Evolutionary conservation across 75 land plant genomes (phyloP).

Genomic region (Ceratopteris richardii): DNA sequence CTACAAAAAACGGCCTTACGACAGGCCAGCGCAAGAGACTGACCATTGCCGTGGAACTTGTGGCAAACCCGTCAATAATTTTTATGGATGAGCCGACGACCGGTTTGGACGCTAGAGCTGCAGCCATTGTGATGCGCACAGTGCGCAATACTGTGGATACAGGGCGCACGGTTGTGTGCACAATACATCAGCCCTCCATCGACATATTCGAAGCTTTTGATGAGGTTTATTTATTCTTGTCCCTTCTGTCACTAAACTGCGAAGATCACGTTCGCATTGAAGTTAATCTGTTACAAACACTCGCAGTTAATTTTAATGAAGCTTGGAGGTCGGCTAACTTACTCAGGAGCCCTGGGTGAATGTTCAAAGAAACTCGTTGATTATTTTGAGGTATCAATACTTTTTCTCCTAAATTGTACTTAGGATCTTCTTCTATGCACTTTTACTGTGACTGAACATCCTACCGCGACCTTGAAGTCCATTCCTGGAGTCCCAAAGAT

Average conservation of each 20-base stretch:
- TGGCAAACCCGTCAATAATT: conserved; percentile 55
- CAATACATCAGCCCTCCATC: conserved; percentile 37
- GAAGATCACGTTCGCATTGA: too few species aligned
- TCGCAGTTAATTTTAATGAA: conserved; percentile 43
- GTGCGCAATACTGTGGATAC: conserved; percentile 30
- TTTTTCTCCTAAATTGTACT: not conserved
- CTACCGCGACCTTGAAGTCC: not conserved
- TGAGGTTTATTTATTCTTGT: conserved; percentile 6
- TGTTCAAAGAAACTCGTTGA: conserved; percentile 32
- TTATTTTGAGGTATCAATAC: conserved; percentile 28
- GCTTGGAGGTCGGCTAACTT: conserved; percentile 40
- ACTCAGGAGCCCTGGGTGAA: conserved; percentile 31
- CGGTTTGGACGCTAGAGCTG: conserved; percentile 38
- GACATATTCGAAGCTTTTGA: conserved; percentile 31
- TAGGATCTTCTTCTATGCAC: not conserved
- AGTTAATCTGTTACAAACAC: too few species aligned
- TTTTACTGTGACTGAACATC: not conserved
- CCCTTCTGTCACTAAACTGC: not conserved
- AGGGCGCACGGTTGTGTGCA: conserved; percentile 38
- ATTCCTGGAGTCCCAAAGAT: conserved; percentile 2
- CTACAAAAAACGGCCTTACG: conserved; percentile 66
- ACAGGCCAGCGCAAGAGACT: conserved; percentile 76
- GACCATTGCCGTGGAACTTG: conserved; percentile 79
- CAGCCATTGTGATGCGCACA: conserved; percentile 37
- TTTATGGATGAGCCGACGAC: conserved; percentile 45